Evolutionary conservation across 768 basidiomycete species (phyloP), one percentile per base, ranked within the genome.

Genomic region (Mycena leptocephala): DNA sequence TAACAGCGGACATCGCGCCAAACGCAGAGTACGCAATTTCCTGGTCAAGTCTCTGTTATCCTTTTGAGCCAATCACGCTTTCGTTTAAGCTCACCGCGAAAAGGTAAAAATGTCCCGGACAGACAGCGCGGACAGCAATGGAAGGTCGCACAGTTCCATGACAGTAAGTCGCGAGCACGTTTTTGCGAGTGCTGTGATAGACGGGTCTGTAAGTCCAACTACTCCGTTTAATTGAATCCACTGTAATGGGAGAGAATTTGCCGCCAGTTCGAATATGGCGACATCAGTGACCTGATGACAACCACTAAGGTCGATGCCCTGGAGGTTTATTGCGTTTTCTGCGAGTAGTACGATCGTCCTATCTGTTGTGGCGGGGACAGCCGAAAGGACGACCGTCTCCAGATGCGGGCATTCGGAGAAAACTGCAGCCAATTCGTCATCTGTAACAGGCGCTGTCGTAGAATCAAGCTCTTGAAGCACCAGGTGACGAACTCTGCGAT

Each of bases 81-180:
- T 58, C 51, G 55, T 56, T 66, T 70, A 68, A 73, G 80, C 88
- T 80, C 83, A 90, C 85, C 89, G 92, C 56, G 94, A 94, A 84
- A 93, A 95, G 35, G 90, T 88, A 90, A 97, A 94, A n/a, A 98
- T 88, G 80, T 96, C 95, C 43, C 94, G 91, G 39, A 96, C 88
- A 0, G 95, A 92, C 58, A 89, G 82, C 8, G 91, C 90, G 10
- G 94, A 95, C 69, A 98, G 80, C 48, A 92, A 87, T 13, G 91
- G 90, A 75, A 96, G 92, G 80, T 90, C 90, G 80, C 86, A 92
- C 43, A 97, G 85, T 81, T 98, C 97, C 76, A 98, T 87, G 83
- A 97, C 97, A 68, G 94, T 86, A 30, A 98, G 91, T 74, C 91
- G 90, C 5, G 95, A 92, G 81, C 95, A 96, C 13, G 92, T 89